Evolutionary conservation across 1,284 basidiomycete genomes (phyloP), one percentile per base, ranked within the genome.

Genomic region (Abortiporus biennis): DNA sequence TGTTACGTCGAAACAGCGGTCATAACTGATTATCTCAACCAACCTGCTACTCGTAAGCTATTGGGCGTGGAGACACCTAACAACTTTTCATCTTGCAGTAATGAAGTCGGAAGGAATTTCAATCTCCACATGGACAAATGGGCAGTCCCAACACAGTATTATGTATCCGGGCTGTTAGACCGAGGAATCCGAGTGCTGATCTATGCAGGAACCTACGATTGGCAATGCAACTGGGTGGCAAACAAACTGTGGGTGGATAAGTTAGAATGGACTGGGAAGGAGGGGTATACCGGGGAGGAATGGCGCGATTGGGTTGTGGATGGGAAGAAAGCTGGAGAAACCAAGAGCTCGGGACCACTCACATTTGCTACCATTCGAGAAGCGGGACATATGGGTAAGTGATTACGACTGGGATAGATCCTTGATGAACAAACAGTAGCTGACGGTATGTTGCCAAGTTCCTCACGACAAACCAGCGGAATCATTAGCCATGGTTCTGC

Each of bases 191-290:
- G 77, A 16, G 65, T 89, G 20, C 67, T 92, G 38, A 80, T 89
- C 46, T 87, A 88, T 50, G 80, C 80, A 4, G 85, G 85, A n/a
- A 85, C 81, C 25, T 83, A 79, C 50, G 85, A 88, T 57, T 86
- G 78, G 74, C 79, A 85, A 55, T 89, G 84, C 60, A 88, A 88
- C 57, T 85, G 82, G 77, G 69, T 85, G 33, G 78, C 79, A 19
- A 89, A 89, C 58, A 75, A 76, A 54, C 62, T 77, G 36, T 89
- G 85, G 86, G 75, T 84, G 25, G 77, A 87, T 45, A 70, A 75
- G 48, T 65, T 89, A n/a, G 72, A 82, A 39, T 90, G 85, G 86
- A 72, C 69, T 9, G 80, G 83, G 1, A 59, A 69, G 38, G 62
- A 64, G 31, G 69, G 52, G 15, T 89, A 80, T 62, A 61, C 59